Percentiles rank a stretch among this genome's conserved stretches.
Evolutionary conservation across 345 rosid genomes (phyloP).

Genomic region (Melastoma malabathricum): DNA sequence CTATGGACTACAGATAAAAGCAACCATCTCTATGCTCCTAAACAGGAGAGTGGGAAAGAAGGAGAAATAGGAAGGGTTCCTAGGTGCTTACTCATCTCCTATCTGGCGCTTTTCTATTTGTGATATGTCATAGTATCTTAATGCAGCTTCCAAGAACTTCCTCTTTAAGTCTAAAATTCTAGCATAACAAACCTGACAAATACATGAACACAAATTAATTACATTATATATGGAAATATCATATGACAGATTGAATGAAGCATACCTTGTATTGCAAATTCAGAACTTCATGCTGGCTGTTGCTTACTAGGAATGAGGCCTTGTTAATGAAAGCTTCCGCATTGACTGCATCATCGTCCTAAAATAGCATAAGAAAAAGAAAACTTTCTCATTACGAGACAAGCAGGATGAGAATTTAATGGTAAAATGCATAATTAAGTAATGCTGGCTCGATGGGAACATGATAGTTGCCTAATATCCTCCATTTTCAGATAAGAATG

Average conservation of each 20-base stretch:
- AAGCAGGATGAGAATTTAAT: background rate
- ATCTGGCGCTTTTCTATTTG: conserved; percentile 91
- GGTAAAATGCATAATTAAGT: background rate
- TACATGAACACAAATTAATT: conserved; percentile 1
- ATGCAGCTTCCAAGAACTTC: conserved; percentile 93
- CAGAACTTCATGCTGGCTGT: conserved; percentile 79
- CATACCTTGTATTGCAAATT: conserved; percentile 83
- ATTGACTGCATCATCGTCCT: conserved; percentile 97
- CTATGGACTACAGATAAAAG: background rate
- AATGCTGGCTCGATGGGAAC: no score
- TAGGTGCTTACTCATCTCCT: conserved; percentile 70
- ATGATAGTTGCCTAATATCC: no score
- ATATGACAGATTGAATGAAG: background rate
- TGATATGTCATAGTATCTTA: conserved; percentile 83
- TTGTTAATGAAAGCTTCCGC: conserved; percentile 94
- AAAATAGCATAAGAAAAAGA: conserved; percentile 11
- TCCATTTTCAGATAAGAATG: no score
- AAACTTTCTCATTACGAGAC: no score
- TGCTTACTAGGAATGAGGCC: conserved; percentile 97
- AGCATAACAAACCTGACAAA: conserved; percentile 78
- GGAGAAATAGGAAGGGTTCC: background rate
- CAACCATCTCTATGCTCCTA: background rate
- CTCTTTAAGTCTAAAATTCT: conserved; percentile 94
- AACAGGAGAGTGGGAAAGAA: background rate
- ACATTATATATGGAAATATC: background rate